phyloP scores from a whole-genome alignment of 1,284 basidiomycete genomes.

The Austroboletus olivaceoglutinosus region DNA sequence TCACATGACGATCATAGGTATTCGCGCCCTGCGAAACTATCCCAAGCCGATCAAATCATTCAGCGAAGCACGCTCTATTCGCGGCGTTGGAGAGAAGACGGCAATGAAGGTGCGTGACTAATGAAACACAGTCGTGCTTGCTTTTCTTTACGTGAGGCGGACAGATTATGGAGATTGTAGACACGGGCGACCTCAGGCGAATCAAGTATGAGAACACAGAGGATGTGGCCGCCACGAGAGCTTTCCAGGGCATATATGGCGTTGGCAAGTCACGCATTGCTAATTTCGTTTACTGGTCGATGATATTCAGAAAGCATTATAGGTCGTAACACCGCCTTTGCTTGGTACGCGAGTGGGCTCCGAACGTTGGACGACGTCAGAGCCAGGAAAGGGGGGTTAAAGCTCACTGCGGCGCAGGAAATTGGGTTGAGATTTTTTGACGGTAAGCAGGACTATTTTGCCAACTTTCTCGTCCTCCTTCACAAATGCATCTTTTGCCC shows the following conservation, averaged over 20 bases:
- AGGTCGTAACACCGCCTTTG: constrained; percentile 63
- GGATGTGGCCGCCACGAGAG: constrained; percentile 49
- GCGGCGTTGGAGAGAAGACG: constrained; percentile 71
- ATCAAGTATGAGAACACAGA: constrained; percentile 62
- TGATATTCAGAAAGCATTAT: not conserved
- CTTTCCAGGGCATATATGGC: constrained; percentile 82
- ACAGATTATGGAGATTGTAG: constrained; percentile 75
- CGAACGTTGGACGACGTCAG: constrained; percentile 75
- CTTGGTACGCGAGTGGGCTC: constrained; percentile 77
- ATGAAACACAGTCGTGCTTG: not conserved
- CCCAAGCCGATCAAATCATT: constrained; percentile 60
- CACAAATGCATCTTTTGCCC: not conserved
- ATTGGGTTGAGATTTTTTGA: constrained; percentile 80
- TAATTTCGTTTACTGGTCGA: not conserved
- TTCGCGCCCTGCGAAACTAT: constrained; percentile 51
- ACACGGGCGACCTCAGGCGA: constrained; percentile 63
- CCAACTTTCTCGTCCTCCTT: not conserved
- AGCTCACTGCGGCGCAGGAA: constrained; percentile 63
- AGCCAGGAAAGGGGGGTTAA: constrained; percentile 56
- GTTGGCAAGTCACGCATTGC: constrained; percentile 56
- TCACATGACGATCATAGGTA: constrained; percentile 41
- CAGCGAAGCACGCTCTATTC: constrained; percentile 62
- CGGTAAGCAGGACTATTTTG: constrained; percentile 44
- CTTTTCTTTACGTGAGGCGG: not conserved
- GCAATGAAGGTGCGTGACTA: constrained; percentile 59